Percentiles rank a stretch among this genome's conserved stretches.
Evolutionary conservation across 2,329 filamentous ascomycete genomes (phyloP).

Genomic region (Pestalotiopsis sp.): DNA sequence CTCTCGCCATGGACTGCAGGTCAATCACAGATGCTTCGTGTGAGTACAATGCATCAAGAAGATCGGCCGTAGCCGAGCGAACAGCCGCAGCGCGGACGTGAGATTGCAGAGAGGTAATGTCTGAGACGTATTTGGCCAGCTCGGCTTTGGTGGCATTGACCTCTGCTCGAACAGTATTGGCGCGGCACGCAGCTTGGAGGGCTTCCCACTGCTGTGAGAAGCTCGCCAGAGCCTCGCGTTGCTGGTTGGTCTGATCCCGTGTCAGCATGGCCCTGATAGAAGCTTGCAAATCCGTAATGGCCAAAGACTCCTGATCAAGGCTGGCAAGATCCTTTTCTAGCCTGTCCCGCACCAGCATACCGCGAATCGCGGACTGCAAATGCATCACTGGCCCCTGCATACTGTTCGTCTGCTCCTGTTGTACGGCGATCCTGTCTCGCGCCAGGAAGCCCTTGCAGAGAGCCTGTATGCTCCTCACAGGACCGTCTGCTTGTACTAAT

Average conservation of each 20-base stretch:
- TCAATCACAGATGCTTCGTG: constrained; percentile 45
- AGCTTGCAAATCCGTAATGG: constrained; percentile 64
- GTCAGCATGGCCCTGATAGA: constrained; percentile 64
- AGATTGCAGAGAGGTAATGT: constrained; percentile 52
- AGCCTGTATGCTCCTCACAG: constrained; percentile 68
- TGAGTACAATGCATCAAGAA: constrained; percentile 47
- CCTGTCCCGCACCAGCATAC: constrained; percentile 63
- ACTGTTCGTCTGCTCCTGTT: constrained; percentile 57
- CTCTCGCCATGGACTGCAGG: constrained; percentile 63
- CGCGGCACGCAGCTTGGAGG: constrained; percentile 51
- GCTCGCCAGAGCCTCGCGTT: constrained; percentile 53
- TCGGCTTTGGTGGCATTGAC: constrained; percentile 49
- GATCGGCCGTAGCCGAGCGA: constrained; percentile 50
- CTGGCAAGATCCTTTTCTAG: constrained; percentile 47
- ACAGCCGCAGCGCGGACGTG: constrained; percentile 58
- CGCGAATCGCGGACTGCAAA: constrained; percentile 70
- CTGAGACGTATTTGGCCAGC: constrained; percentile 44
- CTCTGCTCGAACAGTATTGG: constrained; percentile 48
- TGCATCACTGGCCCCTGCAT: constrained; percentile 54
- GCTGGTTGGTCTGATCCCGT: constrained; percentile 53
- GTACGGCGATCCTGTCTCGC: constrained; percentile 58
- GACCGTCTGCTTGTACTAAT: constrained; percentile 63
- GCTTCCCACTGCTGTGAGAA: constrained; percentile 53
- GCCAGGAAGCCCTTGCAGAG: constrained; percentile 68
- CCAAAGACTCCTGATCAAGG: constrained; percentile 52